Evolutionary conservation across 2,329 filamentous ascomycete genomes (phyloP).

Genomic region (Clathrospora elynae): DNA sequence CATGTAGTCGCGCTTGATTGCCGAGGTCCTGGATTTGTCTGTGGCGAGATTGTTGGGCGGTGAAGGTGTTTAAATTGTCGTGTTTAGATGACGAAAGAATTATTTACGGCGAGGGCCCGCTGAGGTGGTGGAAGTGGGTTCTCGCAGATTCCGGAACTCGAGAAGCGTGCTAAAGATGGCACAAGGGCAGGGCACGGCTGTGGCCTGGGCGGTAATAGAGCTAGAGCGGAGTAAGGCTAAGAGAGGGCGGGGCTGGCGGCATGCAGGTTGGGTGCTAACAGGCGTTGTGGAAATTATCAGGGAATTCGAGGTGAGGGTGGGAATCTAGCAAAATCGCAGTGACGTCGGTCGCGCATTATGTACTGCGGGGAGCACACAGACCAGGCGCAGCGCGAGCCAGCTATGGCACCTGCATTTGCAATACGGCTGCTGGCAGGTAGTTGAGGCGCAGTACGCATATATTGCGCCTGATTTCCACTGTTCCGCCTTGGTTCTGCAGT

Average conservation of each 20-base stretch:
- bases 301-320: slow-evolving; percentile 5
- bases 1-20: slow-evolving; percentile 4
- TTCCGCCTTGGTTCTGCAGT: slow-evolving; percentile 4
- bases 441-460: background rate
- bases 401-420: too few relatives aligned
- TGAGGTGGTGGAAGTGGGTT: slow-evolving; percentile 31
- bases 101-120: slow-evolving; percentile 35
- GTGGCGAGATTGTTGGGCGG: slow-evolving; percentile 5
- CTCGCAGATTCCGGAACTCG: slow-evolving; percentile 35
- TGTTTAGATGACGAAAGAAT: slow-evolving; percentile 40
- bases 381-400: too few relatives aligned
- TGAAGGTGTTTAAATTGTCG: slow-evolving; percentile 9
- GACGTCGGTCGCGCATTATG: slow-evolving; percentile 37
- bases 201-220: slow-evolving; percentile 17
- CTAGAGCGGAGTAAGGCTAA: slow-evolving; percentile 16
- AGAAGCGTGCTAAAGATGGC: slow-evolving; percentile 15
- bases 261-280: slow-evolving; percentile 17
- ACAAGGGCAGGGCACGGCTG: slow-evolving; percentile 17
- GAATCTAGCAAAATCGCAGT: slow-evolving; percentile 24
- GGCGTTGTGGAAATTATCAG: slow-evolving; percentile 8
- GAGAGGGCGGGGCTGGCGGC: slow-evolving; percentile 18
- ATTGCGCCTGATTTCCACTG: slow-evolving; percentile 1
- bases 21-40: slow-evolving; percentile 7
- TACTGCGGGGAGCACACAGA: too few relatives aligned
- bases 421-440: too few relatives aligned